Evolutionary conservation across 148 eudicot genomes (phyloP).

Genomic region (Rhododendron ferrugineum): DNA sequence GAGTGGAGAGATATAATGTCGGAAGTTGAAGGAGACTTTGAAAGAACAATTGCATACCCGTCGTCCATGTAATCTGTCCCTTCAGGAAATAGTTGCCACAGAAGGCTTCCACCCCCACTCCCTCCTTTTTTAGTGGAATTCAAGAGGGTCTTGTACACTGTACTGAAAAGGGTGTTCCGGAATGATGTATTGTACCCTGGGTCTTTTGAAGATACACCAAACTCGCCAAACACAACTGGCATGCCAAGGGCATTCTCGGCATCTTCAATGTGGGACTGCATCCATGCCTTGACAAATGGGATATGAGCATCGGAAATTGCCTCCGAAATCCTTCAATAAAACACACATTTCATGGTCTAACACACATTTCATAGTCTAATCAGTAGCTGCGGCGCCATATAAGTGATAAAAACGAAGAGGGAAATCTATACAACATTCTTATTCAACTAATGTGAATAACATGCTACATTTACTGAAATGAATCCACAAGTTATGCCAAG

Average conservation of each 20-base stretch:
- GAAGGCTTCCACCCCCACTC: conserved; percentile 63
- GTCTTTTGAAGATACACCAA: conserved; percentile 65
- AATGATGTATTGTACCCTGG: conserved; percentile 56
- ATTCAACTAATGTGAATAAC: background rate
- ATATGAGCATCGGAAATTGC: conserved; percentile 41
- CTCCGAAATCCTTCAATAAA: conserved; percentile 49
- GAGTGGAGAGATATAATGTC: conserved; percentile 57
- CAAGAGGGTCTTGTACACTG: conserved; percentile 42
- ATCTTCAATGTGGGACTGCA: conserved; percentile 79
- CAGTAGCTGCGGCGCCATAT: background rate
- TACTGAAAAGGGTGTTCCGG: conserved; percentile 38
- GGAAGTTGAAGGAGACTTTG: conserved; percentile 46
- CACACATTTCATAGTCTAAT: background rate
- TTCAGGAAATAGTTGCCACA: conserved; percentile 84
- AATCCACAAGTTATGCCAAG: background rate
- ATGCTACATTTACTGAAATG: background rate
- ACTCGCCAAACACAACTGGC: conserved; percentile 70
- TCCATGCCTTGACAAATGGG: conserved; percentile 63
- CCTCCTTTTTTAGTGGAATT: conserved; percentile 72
- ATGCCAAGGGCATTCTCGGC: conserved; percentile 56
- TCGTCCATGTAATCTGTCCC: conserved; percentile 74
- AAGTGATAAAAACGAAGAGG: background rate
- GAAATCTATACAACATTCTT: background rate
- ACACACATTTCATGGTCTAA: background rate
- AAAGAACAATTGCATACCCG: conserved; percentile 66